Evolutionary conservation across 2,329 filamentous ascomycete species (phyloP).

Genomic region (Fusarium coicis): DNA sequence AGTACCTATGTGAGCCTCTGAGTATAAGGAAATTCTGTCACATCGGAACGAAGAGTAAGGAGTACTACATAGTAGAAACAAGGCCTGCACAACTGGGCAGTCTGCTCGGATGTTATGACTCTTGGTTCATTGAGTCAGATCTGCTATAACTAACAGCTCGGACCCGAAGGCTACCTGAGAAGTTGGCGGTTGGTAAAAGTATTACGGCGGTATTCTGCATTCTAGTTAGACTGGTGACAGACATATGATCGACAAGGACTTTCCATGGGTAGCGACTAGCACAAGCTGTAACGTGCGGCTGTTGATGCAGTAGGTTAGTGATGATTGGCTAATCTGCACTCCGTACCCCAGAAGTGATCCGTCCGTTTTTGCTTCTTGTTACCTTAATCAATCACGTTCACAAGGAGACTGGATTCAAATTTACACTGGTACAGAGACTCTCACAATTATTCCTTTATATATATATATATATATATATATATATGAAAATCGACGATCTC

Average conservation of each 20-base stretch:
- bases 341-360: conserved; percentile 9
- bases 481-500: conserved; percentile 9
- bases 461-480: background rate
- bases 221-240: conserved; percentile 1
- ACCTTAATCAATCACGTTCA: background rate
- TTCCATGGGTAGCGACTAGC: conserved; percentile 29
- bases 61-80: background rate
- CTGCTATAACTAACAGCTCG: background rate
- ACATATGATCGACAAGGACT: conserved; percentile 34
- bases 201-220: background rate
- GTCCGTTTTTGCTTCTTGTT: conserved; percentile 2
- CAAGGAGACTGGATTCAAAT: background rate
- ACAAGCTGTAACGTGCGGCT: conserved; percentile 30
- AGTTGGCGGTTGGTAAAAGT: background rate
- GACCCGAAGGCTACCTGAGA: background rate
- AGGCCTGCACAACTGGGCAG: background rate
- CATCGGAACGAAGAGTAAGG: background rate
- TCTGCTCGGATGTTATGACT: background rate
- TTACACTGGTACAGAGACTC: background rate
- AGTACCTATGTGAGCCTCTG: background rate
- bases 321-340: conserved; percentile 10
- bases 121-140: background rate
- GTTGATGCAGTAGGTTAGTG: conserved; percentile 2
- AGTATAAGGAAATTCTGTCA: background rate
- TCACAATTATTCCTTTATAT: background rate